Base-by-base conservation (phyloP, 345 rosid genomes). In the Rhizophora apiculata region DNA sequence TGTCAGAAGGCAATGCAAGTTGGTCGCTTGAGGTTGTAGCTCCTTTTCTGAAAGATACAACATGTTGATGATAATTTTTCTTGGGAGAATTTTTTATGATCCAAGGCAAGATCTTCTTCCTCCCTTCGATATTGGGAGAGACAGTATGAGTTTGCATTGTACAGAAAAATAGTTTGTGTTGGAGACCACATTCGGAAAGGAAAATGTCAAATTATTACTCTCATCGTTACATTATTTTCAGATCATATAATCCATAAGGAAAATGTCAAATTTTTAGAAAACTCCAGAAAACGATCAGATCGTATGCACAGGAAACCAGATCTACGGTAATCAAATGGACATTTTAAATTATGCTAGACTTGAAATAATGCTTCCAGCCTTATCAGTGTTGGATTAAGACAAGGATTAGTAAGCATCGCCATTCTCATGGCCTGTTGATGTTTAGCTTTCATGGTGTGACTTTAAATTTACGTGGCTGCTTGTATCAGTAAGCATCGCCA, bases 1-100 rank as follows among this genome's bases (percentile, higher is more conserved):
- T 77, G 76, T 81, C 74, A 19, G 48, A 68, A 30, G n/a, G 61
- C 46, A n/a, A 13, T 34, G 22, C 32, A 15, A 65, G 61, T 24
- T 72, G n/a, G 57, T 37, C 71, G 63, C 75, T 75, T 63, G 82
- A 77, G 77, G 43, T 64, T 68, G 52, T 51, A 43, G 2, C 30
- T 65, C 31, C 67, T 62, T 67, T 64, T 58, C 4, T 43, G 2
- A 52, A 53, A 18, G 49, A 13, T 32, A 39, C 43, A 32, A 54
- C 58, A 58, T 39, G 8, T 60, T 64, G 55, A 34, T 68, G 48
- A 63, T 69, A 51, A 32, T 46, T 7, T 27, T 56, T 62, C 37
- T 18, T 51, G 21, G 54, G 36, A 66, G 22, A n/a, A 32, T n/a
- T 29, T 61, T 8, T 4, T 31, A 29, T 49, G 62, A 37, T 62